A percentile compares a stretch with the other conserved stretches of the same genome.
Conservation (phyloP, 345 rosid species). For the Dipteronia dyeriana region DNA sequence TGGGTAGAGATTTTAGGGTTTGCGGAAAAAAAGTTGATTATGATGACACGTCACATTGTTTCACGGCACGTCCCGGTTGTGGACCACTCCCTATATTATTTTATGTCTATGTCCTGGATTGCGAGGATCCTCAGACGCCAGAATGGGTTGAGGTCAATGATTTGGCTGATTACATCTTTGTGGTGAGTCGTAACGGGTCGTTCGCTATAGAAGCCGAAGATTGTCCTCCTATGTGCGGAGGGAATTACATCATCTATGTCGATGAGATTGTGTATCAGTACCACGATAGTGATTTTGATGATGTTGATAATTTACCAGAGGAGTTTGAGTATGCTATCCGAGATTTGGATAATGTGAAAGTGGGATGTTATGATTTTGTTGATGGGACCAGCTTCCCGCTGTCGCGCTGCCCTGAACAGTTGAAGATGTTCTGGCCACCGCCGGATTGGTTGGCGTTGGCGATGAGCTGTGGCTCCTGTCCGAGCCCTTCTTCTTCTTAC, state of each 20-base stretch:
- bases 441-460: too few species aligned
- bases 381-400: too few species aligned
- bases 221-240: neutral
- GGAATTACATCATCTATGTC: constrained; percentile 25
- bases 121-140: neutral
- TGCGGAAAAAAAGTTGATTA: constrained; percentile 5
- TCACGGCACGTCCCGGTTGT: neutral
- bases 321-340: neutral
- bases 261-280: constrained; percentile 5
- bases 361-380: constrained; percentile 7
- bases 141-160: constrained; percentile 12
- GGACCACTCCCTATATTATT: neutral
- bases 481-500: too few species aligned
- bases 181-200: constrained; percentile 17
- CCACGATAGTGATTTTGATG: neutral
- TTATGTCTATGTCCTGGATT: neutral
- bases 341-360: neutral
- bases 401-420: too few species aligned
- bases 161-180: constrained; percentile 15
- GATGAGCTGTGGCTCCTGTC: too few species aligned
- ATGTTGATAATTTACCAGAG: neutral
- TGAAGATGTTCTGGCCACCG: too few species aligned
- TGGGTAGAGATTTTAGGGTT: constrained; percentile 8
- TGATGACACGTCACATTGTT: neutral
- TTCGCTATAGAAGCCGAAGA: constrained; percentile 7